Evolutionary conservation across 1,284 basidiomycete genomes (phyloP), one percentile per base, ranked within the genome.

Genomic region (Phlebopus sp.): DNA sequence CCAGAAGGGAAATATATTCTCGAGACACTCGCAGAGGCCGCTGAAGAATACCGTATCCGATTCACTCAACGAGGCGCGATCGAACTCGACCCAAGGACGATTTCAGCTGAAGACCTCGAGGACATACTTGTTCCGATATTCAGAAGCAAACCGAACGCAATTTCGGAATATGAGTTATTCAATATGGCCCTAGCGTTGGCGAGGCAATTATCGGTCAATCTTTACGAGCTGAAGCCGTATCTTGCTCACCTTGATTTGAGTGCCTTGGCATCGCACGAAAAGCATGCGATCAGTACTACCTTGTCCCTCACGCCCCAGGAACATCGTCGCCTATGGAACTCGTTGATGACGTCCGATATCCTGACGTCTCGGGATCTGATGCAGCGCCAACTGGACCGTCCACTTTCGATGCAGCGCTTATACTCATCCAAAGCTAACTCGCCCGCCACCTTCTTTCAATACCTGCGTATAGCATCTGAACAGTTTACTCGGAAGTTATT

Each of bases 121-220:
- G 60, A 69, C 5, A 58, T 79, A 7, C 63, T 83, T 1, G 47
- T 58, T 15, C 66, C 69, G 7, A 65, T 83, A 7, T 64, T 83
- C 27, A 69, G 72, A 38, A 76, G 70, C 32, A 66, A 76, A 42
- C 77, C 78, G 39, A 69, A 70, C 25, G 73, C 78, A 0, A 45
- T 82, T 1, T 78, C 82, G 0, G 82, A 84, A 59, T 82, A 75
- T 46, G 79, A 81, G 57, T 54, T 81, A 1, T 74, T 83, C 56
- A 75, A 71, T 39, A 64, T 81, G 44, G 76, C 77, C 0, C 66
- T 72, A 37, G 57, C 64, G 6, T 63, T 82, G 14, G 72, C 78
- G 1, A 63, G 68, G 37, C 72, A 72, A 52, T 65, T 76, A 54
- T 52, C 55, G 7, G 61, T 83, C 31, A 69, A 78, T 38, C 58